Percentiles rank a stretch among this genome's conserved stretches.
Conservation (phyloP, 2,329 filamentous ascomycete species). For the Trichoderma aggressivum region DNA sequence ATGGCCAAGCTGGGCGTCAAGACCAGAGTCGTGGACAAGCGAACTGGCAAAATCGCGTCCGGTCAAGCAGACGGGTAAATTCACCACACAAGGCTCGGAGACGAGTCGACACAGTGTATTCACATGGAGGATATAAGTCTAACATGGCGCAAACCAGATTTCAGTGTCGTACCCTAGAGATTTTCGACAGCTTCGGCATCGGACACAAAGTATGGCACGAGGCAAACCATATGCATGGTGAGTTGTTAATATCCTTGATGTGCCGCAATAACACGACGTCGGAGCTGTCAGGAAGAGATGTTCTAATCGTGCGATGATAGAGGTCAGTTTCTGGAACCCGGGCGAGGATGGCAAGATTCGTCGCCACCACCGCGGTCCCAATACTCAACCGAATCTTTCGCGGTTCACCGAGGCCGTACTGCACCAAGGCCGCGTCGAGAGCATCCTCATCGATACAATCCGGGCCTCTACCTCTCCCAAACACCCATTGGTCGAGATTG, state of each 20-base stretch:
- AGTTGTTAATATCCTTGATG: not conserved
- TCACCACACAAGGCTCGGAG: not conserved
- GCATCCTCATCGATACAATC: conserved; percentile 62
- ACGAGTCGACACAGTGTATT: not conserved
- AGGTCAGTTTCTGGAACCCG: conserved; percentile 53
- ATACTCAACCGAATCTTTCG: conserved; percentile 58
- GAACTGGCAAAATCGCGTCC: conserved; percentile 37
- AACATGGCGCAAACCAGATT: conserved; percentile 30
- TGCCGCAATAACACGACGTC: conserved; percentile 17
- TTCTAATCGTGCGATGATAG: not conserved
- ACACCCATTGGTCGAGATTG: conserved; percentile 44
- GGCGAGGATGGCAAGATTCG: conserved; percentile 54
- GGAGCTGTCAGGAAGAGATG: not conserved
- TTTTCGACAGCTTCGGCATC: conserved; percentile 70
- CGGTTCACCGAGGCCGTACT: conserved; percentile 64
- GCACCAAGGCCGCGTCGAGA: conserved; percentile 69
- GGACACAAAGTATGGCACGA: conserved; percentile 63
- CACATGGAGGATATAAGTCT: not conserved
- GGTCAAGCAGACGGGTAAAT: conserved; percentile 41
- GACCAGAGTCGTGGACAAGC: conserved; percentile 44
- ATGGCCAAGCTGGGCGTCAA: conserved; percentile 40
- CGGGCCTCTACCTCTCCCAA: conserved; percentile 45
- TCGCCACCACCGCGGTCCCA: conserved; percentile 58
- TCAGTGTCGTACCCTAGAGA: conserved; percentile 65
- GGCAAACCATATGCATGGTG: conserved; percentile 65